Conservation (phyloP, 176 grass and related monocot genomes). For the Phoenix roebelenii region DNA sequence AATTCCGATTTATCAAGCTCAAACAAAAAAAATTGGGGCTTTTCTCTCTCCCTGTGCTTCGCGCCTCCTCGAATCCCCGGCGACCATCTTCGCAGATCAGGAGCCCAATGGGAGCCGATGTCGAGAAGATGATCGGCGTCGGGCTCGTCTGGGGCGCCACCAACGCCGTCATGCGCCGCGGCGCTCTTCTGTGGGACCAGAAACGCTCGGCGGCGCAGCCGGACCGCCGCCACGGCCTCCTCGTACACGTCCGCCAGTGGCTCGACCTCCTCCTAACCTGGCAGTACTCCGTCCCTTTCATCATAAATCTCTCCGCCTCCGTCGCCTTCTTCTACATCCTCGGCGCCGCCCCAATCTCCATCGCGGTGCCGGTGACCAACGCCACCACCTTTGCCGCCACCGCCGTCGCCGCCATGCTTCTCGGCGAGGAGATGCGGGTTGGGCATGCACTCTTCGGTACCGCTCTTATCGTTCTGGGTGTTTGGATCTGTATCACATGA, state of each 20-base stretch:
- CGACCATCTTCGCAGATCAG: too few species aligned
- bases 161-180: constrained; percentile 75
- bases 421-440: constrained; percentile 52
- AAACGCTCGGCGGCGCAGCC: constrained; percentile 5
- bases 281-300: constrained; percentile 70
- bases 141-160: constrained; percentile 75
- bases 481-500: constrained; percentile 70
- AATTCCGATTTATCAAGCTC: too few species aligned
- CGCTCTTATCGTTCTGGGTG: constrained; percentile 53
- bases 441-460: constrained; percentile 43
- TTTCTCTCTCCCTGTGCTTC: too few species aligned
- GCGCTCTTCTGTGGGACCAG: constrained; percentile 57
- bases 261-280: constrained; percentile 55
- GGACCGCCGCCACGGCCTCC: neutral
- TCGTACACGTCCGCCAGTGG: constrained; percentile 23
- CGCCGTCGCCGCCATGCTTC: constrained; percentile 34
- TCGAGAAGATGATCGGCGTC: constrained; percentile 62
- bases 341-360: constrained; percentile 57
- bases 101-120: constrained; percentile 15
- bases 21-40: too few species aligned
- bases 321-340: constrained; percentile 75
- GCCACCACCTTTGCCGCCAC: constrained; percentile 84
- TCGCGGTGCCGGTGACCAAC: constrained; percentile 84
- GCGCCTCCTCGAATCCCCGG: too few species aligned
- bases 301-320: constrained; percentile 68